Conservation (phyloP, 208 protist genomes). For the Acanthamoeba castellanii region DNA sequence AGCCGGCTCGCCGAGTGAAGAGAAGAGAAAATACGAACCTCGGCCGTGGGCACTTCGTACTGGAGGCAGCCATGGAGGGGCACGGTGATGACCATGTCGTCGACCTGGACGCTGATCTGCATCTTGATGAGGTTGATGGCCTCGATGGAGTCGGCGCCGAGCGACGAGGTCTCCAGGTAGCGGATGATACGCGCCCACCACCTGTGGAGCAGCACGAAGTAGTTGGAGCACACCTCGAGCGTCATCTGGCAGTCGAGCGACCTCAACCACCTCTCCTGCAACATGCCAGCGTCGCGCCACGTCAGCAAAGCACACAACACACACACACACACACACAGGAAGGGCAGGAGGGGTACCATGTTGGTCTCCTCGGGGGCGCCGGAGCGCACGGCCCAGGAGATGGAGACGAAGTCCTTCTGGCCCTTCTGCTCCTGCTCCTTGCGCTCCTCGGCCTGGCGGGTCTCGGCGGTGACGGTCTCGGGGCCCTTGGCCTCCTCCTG, state of each 20-base stretch:
- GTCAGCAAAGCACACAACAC: neutral
- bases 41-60: conserved; percentile 22
- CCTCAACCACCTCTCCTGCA: conserved; percentile 23
- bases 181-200: conserved; percentile 69
- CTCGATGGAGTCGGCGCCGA: conserved; percentile 43
- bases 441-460: neutral
- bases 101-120: conserved; percentile 14
- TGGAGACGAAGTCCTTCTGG: conserved; percentile 38
- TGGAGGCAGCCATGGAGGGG: conserved; percentile 55
- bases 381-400: conserved; percentile 40
- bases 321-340: neutral
- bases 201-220: conserved; percentile 45
- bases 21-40: neutral
- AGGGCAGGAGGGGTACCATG: neutral
- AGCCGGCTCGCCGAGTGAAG: neutral
- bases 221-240: neutral
- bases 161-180: conserved; percentile 60
- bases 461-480: neutral
- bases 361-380: conserved; percentile 45
- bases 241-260: conserved; percentile 61
- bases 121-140: conserved; percentile 71
- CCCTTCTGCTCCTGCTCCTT: conserved; percentile 23
- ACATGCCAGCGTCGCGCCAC: neutral
- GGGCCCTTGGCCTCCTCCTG: conserved; percentile 11
- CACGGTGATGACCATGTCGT: conserved; percentile 65